Conservation (phyloP, 2,329 filamentous ascomycete genomes). For the Albifimbria verrucaria region DNA sequence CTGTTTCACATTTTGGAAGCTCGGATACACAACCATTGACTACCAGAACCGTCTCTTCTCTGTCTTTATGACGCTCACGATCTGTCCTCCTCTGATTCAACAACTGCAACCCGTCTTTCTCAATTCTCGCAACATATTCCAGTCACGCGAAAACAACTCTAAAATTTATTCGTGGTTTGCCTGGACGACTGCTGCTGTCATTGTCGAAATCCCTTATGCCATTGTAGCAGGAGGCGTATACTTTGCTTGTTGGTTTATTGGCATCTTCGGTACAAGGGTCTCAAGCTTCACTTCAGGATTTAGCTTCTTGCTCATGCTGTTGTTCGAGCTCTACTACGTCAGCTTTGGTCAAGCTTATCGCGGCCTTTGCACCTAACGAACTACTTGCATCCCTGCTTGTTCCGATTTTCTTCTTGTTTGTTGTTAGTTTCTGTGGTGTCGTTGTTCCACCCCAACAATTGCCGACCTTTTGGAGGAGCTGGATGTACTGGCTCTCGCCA, state of each 20-base stretch:
- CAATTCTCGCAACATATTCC: conserved; percentile 62
- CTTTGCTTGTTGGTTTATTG: conserved; percentile 55
- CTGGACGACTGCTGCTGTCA: conserved; percentile 61
- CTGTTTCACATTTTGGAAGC: conserved; percentile 66
- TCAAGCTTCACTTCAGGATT: conserved; percentile 57
- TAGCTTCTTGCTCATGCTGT: conserved; percentile 59
- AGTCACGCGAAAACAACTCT: conserved; percentile 68
- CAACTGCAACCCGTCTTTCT: conserved; percentile 74
- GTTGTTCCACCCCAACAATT: conserved; percentile 59
- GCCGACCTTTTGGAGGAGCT: conserved; percentile 60
- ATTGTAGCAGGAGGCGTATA: conserved; percentile 56
- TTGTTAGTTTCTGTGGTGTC: conserved; percentile 68
- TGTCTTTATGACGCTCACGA: conserved; percentile 73
- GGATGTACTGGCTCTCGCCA: conserved; percentile 66
- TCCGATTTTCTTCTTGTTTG: conserved; percentile 67
- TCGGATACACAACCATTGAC: conserved; percentile 55
- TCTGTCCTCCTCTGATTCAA: conserved; percentile 71
- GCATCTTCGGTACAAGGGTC: conserved; percentile 44
- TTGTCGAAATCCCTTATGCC: conserved; percentile 69
- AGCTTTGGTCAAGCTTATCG: conserved; percentile 66
- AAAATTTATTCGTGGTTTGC: conserved; percentile 79
- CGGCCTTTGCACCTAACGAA: conserved; percentile 63
- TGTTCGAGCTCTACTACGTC: conserved; percentile 65
- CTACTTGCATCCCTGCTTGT: conserved; percentile 64
- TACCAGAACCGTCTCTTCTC: conserved; percentile 72